Percentiles rank a stretch among this genome's conserved stretches.
These are phyloP conservation scores for Rhodamnia argentea DNA, from an alignment of 345 rosid genomes.

Conservation along the genomic window DNA sequence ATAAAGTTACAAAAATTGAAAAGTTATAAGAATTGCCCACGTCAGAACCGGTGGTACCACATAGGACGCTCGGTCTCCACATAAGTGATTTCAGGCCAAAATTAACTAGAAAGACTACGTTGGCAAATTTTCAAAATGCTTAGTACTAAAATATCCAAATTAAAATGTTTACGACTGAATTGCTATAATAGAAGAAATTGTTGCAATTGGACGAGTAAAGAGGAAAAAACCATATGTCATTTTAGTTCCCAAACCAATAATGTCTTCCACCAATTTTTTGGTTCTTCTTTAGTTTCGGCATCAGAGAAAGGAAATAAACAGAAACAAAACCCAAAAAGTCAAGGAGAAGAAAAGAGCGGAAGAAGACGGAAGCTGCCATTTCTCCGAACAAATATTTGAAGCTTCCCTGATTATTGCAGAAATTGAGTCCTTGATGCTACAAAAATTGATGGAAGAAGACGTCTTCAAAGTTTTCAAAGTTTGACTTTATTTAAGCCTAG, in stretches of 20 bases:
- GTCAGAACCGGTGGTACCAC: accelerated
- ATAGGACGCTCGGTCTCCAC: no score
- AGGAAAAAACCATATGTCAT: neutral
- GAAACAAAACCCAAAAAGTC: neutral
- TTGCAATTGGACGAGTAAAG: neutral
- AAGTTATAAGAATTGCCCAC: no score
- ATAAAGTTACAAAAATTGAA: no score
- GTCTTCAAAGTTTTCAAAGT: neutral
- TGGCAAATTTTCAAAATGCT: no score
- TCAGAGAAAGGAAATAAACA: neutral
- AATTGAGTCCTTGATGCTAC: neutral
- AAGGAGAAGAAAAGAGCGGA: neutral
- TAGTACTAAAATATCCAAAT: no score
- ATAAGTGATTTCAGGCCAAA: no score
- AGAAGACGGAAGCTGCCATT: neutral
- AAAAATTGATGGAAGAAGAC: neutral
- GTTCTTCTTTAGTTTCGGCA: neutral
- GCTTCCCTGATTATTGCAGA: neutral
- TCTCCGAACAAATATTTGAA: neutral
- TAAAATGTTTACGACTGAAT: no score
- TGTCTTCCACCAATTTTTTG: neutral
- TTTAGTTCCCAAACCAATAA: neutral
- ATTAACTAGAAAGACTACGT: no score
- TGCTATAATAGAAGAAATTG: neutral
- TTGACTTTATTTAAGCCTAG: neutral